Percentiles rank a stretch among this genome's conserved stretches.
Evolutionary conservation across 441 rosid species (phyloP).

Genomic region (Flueggea neowawraea): DNA sequence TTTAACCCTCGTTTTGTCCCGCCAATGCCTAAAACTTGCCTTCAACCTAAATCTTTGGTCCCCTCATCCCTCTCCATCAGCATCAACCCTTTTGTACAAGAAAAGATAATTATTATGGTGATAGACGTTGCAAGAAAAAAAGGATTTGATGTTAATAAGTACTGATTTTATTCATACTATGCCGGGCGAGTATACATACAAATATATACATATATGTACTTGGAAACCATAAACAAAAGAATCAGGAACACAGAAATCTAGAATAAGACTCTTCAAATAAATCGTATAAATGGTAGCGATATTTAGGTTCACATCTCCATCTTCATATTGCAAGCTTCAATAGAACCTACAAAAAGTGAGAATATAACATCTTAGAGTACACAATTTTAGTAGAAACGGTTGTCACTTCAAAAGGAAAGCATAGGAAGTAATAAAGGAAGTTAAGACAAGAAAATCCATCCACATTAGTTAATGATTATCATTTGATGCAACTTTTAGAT

Average conservation of each 20-base stretch:
- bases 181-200: constrained; percentile 30
- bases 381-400: background rate
- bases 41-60: constrained; percentile 22
- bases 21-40: constrained; percentile 13
- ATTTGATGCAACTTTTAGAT: too few species aligned
- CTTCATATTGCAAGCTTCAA: constrained; percentile 48
- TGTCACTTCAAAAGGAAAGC: background rate
- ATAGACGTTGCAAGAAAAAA: background rate
- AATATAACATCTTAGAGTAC: background rate
- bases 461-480: background rate
- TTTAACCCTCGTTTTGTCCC: constrained; percentile 13
- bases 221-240: constrained; percentile 19
- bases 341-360: constrained; percentile 38
- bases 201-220: constrained; percentile 36
- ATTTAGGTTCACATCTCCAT: constrained; percentile 49
- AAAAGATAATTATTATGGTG: constrained; percentile 1
- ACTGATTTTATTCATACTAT: constrained; percentile 35
- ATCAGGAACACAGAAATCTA: constrained; percentile 30
- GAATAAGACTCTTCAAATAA: constrained; percentile 18
- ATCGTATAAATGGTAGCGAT: constrained; percentile 17
- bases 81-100: constrained; percentile 13
- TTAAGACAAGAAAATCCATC: background rate
- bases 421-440: background rate
- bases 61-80: constrained; percentile 20
- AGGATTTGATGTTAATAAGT: constrained; percentile 18